Base-by-base conservation (phyloP, 2,329 filamentous ascomycete genomes). In the Fusarium scirpi region DNA sequence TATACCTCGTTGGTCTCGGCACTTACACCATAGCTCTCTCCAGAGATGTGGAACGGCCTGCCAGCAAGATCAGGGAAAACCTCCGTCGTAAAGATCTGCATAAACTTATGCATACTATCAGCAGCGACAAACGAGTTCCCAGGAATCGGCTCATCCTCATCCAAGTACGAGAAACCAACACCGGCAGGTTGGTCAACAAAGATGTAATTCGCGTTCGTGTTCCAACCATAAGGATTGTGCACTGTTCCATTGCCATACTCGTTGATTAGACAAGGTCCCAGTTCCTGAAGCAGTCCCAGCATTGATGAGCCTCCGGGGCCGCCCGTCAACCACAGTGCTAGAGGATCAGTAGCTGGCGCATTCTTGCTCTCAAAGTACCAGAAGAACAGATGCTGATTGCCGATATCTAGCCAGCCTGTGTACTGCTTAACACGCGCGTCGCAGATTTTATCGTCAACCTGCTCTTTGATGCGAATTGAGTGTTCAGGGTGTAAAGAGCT, bases 291-390 rank as follows among this genome's bases (percentile, higher is more conserved):
- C 46, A 73, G 20, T 7, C 71, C 71, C 55, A 72, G 22, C 71
- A 73, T 57, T 1, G 63, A 66, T 0, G 63, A 66, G 2, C 63
- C 63, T 15, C 71, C 71, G 4, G 71, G 71, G 0, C 71, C 71
- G 5, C 71, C 71, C 0, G 71, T 73, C n/a, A 73, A 18, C 71
- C 71, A 73, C 18, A 73, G 41, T 9, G 70, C 62, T 3, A 73
- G 34, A 22, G 71, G 71, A 3, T 73, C 71, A 3, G 38, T 63
- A 2, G 60, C 29, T 0, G 71, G 71, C 2, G 70, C 61, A 8
- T 46, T 65, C 12, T 70, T 46, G 22, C 71, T 73, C n/a, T 73
- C 71, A 20, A 73, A 57, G 9, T 73, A 73, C 71, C 71, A 73
- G 32, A 73, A 73, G 41, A 73, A 73, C 1, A 73, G 61, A 12